Base-by-base conservation (phyloP, 306 rosid species). In the Glycyrrhiza uralensis region DNA sequence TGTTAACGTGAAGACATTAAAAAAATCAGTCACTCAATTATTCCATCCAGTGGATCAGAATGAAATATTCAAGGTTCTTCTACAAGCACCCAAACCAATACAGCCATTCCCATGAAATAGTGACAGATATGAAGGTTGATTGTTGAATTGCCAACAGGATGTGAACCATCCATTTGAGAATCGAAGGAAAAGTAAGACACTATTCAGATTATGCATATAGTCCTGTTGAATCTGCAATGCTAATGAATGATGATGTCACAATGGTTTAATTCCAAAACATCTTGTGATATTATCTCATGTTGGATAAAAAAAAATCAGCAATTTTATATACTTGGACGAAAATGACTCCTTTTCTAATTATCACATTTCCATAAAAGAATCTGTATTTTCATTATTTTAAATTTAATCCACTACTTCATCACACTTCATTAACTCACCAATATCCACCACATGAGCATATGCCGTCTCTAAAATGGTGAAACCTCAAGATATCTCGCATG, bases 361-460 rank as follows among this genome's bases (percentile, higher is more conserved):
- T 39, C 14, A 39, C n/a, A 11, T 15, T 39, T 39, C 17, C n/a
- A n/a, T n/a, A n/a, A n/a, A 72, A 72, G 63, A 59, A 56, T 52
- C 13, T 41, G 67, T 13, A 54, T 69, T 41, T 58, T 54, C 56
- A 7, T 46, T 17, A 19, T 26, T 45, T 60, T 45, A 63, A 41
- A 60, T 41, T 22, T 4, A 10, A 44, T 66, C 35, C n/a, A 33
- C 50, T 54, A 32, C 18, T 68, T 14, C n/a, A 45, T 44, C 30
- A 32, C 30, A 38, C 79, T 72, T 49, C 52, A 68, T 38, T 54
- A 32, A 45, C 47, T 87, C 69, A 90, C 91, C 87, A 86, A 62
- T 85, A 84, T 71, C 86, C 93, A 68, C 85, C 78, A 66, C 87
- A 82, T 39, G 89, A 90, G 76, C 86, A 84, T 18, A 75, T 14